Base-by-base conservation (phyloP, 495 filamentous ascomycete species). In the Penicillium cataractarum region DNA sequence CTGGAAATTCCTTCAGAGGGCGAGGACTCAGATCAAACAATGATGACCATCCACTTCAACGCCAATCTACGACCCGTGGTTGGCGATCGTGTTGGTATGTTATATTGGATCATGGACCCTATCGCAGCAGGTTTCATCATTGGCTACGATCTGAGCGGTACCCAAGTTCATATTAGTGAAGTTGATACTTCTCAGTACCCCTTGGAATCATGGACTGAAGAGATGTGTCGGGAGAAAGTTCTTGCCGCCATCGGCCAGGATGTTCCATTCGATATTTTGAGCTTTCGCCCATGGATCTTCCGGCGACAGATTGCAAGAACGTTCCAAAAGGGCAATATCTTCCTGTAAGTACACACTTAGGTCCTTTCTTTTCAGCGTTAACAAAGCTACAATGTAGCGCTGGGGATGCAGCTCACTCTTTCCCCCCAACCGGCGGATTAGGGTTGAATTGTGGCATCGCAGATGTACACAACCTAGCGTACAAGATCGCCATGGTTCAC, bases 351-450 rank as follows among this genome's bases (percentile, higher is more conserved):
- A 12, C 44, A 10, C 29, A 7, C 29, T 7, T 7, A 3, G 29
- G 29, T n/a, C n/a, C n/a, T n/a, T n/a, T n/a, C n/a, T n/a, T n/a
- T 13, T 13, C 12, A 15, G 0, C 7, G 10, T 19, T 17, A 12
- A 46, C 37, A 21, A 60, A 4, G 49, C 24, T 22, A 24, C 21
- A 17, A 32, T 31, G 17, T 26, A 76, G 76, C 46, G 84, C 82
- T 29, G 86, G 86, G 10, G 85, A 88, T 69, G 80, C 84, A 32
- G 76, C 75, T 17, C 75, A 78, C 51, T 71, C 70, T 22, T 75
- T 75, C 57, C 72, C 73, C 26, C 68, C 74, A 27, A 67, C 71
- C 52, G 76, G 74, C 12, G 74, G 75, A 4, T 67, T 76, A 12
- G 75, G 75, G 3, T 52, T 79, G 46, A 76, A 78, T 46, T 71